A percentile compares a stretch with the other conserved stretches of the same genome.
phyloP scores from a whole-genome alignment of 768 basidiomycete genomes.

The Tricholoma saponaceum region DNA sequence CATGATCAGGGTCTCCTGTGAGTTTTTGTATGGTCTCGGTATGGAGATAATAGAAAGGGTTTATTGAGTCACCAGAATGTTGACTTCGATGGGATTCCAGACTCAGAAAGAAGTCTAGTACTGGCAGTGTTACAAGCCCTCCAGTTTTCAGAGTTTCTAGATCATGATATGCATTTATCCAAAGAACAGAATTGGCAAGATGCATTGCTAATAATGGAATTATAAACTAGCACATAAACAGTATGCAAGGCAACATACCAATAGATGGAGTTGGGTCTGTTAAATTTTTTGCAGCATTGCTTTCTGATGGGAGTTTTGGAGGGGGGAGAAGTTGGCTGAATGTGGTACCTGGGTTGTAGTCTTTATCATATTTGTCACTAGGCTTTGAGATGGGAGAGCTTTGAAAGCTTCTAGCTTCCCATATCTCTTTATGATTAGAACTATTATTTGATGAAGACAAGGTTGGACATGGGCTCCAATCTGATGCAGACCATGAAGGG shows the following conservation, averaged over 20 bases:
- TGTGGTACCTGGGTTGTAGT: not conserved
- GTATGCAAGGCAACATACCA: not conserved
- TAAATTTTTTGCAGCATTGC: not conserved
- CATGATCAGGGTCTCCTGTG: not conserved
- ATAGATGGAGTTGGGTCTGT: not conserved
- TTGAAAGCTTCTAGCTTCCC: not conserved
- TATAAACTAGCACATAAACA: not conserved
- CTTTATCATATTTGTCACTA: not conserved
- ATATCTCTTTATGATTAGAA: not conserved
- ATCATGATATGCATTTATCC: not conserved
- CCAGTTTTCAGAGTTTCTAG: not conserved
- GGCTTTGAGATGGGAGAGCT: not conserved
- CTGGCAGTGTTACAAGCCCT: not conserved
- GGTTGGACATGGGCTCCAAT: not conserved
- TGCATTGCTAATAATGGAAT: not conserved
- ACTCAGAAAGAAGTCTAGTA: not conserved
- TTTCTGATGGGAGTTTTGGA: not conserved
- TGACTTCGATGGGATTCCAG: not conserved
- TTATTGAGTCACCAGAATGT: not conserved
- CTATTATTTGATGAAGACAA: not conserved
- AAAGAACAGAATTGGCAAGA: not conserved
- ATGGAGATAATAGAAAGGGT: not conserved
- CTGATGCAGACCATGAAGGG: not conserved
- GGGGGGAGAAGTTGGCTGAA: not conserved
- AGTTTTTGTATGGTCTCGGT: not conserved